Evolutionary conservation across 352 stramenopile species (phyloP), one percentile per base, ranked within the genome.

Genomic region (Globisporangium rhizosaccharum): DNA sequence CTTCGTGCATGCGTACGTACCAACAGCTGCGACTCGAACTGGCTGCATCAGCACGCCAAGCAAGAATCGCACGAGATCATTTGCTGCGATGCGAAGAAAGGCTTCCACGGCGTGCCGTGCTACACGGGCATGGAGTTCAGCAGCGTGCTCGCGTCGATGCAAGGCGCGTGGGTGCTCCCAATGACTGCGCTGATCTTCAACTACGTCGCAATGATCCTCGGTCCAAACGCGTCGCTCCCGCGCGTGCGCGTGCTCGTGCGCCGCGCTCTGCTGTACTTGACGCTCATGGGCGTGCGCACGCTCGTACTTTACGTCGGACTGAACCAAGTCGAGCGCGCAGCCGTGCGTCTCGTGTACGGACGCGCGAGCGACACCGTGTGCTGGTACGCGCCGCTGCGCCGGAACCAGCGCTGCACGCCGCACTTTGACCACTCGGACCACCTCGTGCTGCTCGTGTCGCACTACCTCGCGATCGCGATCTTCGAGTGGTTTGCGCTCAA

Each of bases 391-490:
- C 57, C 67, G 14, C 58, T 88, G 53, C 83, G 83, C 37, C 76
- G 68, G 28, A 72, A 75, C 62, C 65, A 80, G 39, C 63, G 63
- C 36, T 92, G 83, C 48, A 64, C 72, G 4, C 46, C 68, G 61
- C 59, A 62, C 25, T 92, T 92, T 57, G 83, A 92, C 67, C 79
- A 87, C 63, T 88, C 83, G 52, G 83, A 92, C 66, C 83, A 92
- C 66, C 60, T 92, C 14, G 80, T 92, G 57, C 65, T 92, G 53
- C 72, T 90, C 44, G 70, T 89, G 15, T 69, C 73, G 51, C 83
- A 92, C 54, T 92, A 88, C 67, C 12, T 92, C 42, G 76, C 79
- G 26, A 83, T 90, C 33, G 59, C 70, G 47, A 54, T 88, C 51
- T 91, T 92, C 47, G 81, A 92, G 60, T 92, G 78, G 80, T 89